Conservation (phyloP, 345 rosid species). For the Turnera subulata region DNA sequence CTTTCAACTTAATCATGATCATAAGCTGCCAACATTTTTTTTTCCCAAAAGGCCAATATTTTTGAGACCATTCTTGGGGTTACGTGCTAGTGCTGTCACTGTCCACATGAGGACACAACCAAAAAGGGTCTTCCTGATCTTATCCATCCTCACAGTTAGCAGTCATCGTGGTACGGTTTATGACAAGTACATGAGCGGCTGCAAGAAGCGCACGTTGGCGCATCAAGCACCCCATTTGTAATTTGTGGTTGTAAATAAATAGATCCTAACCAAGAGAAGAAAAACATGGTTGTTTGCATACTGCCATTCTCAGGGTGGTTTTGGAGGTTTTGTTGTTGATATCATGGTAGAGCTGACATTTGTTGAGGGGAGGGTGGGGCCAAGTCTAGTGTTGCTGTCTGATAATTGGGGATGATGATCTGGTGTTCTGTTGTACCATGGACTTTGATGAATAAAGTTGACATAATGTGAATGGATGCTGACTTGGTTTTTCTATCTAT, state of each 20-base stretch:
- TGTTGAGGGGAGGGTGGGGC: background rate
- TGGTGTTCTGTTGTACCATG: background rate
- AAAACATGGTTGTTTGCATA: background rate
- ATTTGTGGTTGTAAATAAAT: slow-evolving; percentile 42
- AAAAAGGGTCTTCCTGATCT: background rate
- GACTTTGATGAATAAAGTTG: slow-evolving; percentile 10
- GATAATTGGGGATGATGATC: background rate
- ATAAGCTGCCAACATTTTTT: too few species aligned
- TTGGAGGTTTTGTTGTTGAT: background rate
- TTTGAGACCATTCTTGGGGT: too few species aligned
- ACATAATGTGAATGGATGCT: background rate
- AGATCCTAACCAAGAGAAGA: slow-evolving; percentile 1
- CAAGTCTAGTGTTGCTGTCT: background rate
- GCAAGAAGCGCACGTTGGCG: slow-evolving; percentile 15
- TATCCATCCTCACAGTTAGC: background rate
- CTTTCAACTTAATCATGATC: too few species aligned
- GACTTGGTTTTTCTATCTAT: background rate
- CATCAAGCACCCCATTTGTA: slow-evolving; percentile 20
- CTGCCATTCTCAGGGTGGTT: background rate
- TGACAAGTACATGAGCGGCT: slow-evolving; percentile 15
- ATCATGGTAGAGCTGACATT: background rate
- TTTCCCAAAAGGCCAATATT: too few species aligned
- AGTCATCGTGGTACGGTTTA: background rate
- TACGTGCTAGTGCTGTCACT: background rate
- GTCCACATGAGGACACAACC: background rate